Conservation (phyloP, 139 green algal genomes). For the Chlorella sp. region DNA sequence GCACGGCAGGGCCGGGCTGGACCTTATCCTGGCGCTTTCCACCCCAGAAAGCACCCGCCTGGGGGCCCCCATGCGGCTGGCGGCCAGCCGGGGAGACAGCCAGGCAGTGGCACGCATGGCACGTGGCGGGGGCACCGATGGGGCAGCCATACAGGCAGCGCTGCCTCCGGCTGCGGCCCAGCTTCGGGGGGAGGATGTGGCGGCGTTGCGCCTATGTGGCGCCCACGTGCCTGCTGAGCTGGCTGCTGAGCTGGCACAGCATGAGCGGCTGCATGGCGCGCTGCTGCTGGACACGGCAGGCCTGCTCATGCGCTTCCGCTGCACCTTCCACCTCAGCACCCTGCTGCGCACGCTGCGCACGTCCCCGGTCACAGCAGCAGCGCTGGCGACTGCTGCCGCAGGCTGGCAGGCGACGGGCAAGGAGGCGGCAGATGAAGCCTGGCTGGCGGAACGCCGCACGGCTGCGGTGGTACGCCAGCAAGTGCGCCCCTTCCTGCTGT, state of each 20-base stretch:
- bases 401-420: background rate
- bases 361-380: background rate
- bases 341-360: background rate
- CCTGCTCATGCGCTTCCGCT: background rate
- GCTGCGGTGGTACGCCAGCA: background rate
- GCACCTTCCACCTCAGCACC: background rate
- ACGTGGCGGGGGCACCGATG: background rate
- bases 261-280: background rate
- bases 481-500: conserved; percentile 1
- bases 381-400: background rate
- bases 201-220: background rate
- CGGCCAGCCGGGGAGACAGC: background rate
- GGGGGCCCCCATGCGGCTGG: background rate
- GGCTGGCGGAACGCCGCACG: background rate
- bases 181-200: background rate
- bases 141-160: background rate
- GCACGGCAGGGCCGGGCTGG: background rate
- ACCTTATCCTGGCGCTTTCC: background rate
- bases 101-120: background rate
- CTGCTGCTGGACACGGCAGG: background rate
- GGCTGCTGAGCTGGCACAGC: background rate
- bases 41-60: background rate
- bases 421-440: background rate
- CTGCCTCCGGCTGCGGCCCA: background rate
- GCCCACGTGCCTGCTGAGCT: background rate